These are phyloP conservation scores for Eutrema yunnanense DNA, from an alignment of 345 rosid genomes.

Conservation along the genomic window DNA sequence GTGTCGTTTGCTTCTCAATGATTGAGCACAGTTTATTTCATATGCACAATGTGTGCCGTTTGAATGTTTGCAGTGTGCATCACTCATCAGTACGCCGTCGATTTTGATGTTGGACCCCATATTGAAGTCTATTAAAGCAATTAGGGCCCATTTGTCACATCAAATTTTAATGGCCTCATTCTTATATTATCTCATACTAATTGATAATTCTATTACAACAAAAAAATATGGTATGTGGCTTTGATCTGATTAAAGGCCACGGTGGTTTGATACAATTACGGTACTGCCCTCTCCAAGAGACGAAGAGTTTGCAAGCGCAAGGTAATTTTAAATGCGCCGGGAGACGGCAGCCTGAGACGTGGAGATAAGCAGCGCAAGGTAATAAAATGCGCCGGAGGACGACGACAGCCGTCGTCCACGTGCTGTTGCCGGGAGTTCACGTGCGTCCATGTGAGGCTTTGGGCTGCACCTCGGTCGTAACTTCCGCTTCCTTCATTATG, in stretches of 20 bases:
- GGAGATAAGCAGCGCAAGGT: not conserved
- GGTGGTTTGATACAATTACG: not conserved
- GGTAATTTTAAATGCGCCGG: not conserved
- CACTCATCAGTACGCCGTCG: not conserved
- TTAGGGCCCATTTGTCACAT: not conserved
- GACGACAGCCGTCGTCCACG: slow-evolving; percentile 51
- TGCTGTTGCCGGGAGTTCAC: slow-evolving; percentile 38
- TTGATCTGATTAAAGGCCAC: not conserved
- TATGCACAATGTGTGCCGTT: not conserved
- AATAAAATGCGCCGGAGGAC: slow-evolving; percentile 17
- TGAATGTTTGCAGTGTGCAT: not conserved
- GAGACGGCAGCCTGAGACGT: not conserved
- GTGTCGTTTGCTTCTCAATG: not conserved
- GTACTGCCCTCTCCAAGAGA: not conserved
- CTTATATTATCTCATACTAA: not conserved
- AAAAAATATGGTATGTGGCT: not conserved
- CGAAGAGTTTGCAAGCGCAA: not conserved
- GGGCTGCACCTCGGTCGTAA: slow-evolving; percentile 18
- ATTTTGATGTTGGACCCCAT: not conserved
- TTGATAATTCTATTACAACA: not conserved
- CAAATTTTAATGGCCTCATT: not conserved
- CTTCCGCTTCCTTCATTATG: slow-evolving; percentile 24
- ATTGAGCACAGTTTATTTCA: not conserved
- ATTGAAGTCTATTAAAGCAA: not conserved
- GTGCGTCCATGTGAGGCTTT: slow-evolving; percentile 56